Evolutionary conservation across 352 stramenopile genomes (phyloP), one percentile per base, ranked within the genome.

Genomic region (Pelagophyceae sp.): DNA sequence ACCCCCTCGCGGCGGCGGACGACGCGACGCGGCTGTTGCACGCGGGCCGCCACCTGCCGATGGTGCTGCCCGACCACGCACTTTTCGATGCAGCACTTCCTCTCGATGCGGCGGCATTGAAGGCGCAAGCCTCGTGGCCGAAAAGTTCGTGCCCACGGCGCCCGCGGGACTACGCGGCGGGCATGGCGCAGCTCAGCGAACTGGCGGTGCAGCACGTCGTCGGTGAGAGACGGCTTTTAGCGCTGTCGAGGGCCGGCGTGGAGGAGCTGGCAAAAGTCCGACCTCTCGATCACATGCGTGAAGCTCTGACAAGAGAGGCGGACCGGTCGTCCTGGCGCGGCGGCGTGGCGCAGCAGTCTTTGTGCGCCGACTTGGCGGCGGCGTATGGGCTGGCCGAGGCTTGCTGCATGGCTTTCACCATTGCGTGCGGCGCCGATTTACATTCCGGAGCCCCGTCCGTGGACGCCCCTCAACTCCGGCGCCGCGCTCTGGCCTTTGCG

Each of bases 121-220:
- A 27, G 61, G n/a, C n/a, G n/a, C n/a, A n/a, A n/a, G n/a, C n/a
- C n/a, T n/a, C n/a, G n/a, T n/a, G n/a, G n/a, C n/a, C n/a, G n/a
- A n/a, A n/a, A n/a, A n/a, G n/a, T n/a, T n/a, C n/a, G n/a, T n/a
- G n/a, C n/a, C n/a, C n/a, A n/a, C n/a, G n/a, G n/a, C 29, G 61
- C n/a, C 61, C 61, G 5, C 61, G 61, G 3, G 61, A 37, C 3
- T 71, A 71, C 61, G 61, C 61, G 61, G 29, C 27, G 35, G 25
- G 3, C 35, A 6, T 58, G 0, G 38, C 67, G 67, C 67, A 3
- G 67, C 27, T 74, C 33, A 1, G 17, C 38, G 67, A 60, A n/a
- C 35, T 74, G 11, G 67, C 67, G 67, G 11, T 37, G 33, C 67
- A 74, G 29, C 38, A 74, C n/a, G 27, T 74, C 67, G 33, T 74